Percentiles rank a stretch among this genome's conserved stretches.
These are phyloP conservation scores for Dimocarpus longan DNA, from an alignment of 345 rosid genomes.

Conservation along the genomic window DNA sequence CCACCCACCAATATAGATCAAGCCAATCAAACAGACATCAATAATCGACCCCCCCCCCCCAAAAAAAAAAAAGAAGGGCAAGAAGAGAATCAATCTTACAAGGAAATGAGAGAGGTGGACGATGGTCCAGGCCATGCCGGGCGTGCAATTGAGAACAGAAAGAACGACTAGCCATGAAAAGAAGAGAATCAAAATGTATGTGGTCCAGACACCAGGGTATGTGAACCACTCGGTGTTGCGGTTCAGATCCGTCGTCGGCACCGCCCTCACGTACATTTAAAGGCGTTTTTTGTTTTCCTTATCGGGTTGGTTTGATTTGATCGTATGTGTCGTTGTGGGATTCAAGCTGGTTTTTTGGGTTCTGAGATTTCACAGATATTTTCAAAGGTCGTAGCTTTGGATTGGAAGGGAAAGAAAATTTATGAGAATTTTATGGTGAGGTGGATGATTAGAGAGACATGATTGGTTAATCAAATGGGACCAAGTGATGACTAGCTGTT, in stretches of 20 bases:
- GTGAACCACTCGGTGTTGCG: constrained; percentile 92
- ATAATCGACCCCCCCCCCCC: no score
- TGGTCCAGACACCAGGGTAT: constrained; percentile 87
- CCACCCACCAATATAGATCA: background rate
- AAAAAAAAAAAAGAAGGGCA: background rate
- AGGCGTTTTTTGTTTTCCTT: background rate
- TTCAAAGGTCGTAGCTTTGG: background rate
- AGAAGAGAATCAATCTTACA: constrained; percentile 31
- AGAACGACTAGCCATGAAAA: constrained; percentile 74
- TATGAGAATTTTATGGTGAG: background rate
- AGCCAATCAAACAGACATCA: background rate
- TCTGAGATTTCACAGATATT: background rate
- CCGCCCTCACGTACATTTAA: constrained; percentile 69
- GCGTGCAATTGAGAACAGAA: constrained; percentile 63
- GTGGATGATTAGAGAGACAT: constrained; percentile 3
- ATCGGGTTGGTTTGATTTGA: background rate
- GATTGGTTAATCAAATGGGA: background rate
- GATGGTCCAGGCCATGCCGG: constrained; percentile 88
- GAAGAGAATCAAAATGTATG: constrained; percentile 71
- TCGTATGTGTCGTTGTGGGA: background rate
- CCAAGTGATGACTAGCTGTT: background rate
- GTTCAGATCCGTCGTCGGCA: constrained; percentile 84
- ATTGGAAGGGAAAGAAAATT: background rate
- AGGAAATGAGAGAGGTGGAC: constrained; percentile 72
- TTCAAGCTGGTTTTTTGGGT: background rate